A percentile compares a stretch with the other conserved stretches of the same genome.
phyloP scores from a whole-genome alignment of 2,329 filamentous ascomycete genomes.

The Neoascochyta sp. region DNA sequence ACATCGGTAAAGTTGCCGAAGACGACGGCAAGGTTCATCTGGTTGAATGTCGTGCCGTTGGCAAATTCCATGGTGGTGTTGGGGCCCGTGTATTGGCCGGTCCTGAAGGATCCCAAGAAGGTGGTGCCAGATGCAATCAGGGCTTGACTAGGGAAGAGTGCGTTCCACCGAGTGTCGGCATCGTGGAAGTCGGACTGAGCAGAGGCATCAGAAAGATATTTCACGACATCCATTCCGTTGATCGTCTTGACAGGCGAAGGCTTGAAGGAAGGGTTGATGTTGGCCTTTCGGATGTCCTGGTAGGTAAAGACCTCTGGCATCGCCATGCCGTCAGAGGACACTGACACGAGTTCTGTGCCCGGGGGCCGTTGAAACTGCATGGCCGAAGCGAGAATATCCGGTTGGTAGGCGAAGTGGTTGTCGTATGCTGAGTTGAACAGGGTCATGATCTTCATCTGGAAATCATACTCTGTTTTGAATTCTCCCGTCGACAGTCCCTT shows the following conservation, averaged over 20 bases:
- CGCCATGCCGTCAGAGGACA: conserved; percentile 36
- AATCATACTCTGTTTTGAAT: conserved; percentile 42
- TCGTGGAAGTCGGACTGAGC: conserved; percentile 36
- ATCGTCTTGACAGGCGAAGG: conserved; percentile 39
- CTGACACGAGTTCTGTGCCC: conserved; percentile 30
- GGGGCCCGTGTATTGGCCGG: conserved; percentile 30
- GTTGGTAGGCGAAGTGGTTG: conserved; percentile 40
- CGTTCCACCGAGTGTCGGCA: conserved; percentile 42
- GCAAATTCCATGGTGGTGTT: conserved; percentile 36
- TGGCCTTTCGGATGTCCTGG: conserved; percentile 26
- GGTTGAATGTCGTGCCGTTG: conserved; percentile 33
- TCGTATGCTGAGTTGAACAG: conserved; percentile 40
- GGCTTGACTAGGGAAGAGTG: conserved; percentile 36
- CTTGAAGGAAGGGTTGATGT: conserved; percentile 25
- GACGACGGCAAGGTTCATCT: conserved; percentile 32
- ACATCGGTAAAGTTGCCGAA: conserved; percentile 35
- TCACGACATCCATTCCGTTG: conserved; percentile 34
- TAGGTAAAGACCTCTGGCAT: conserved; percentile 39
- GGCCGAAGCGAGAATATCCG: conserved; percentile 36
- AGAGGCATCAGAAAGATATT: conserved; percentile 35
- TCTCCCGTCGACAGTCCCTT: conserved; percentile 23
- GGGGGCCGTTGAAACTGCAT: conserved; percentile 37
- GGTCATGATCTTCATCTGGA: conserved; percentile 36
- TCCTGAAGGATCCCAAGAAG: conserved; percentile 30
- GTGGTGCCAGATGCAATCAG: conserved; percentile 25